These are phyloP conservation scores for Daedaleopsis nitida DNA, from an alignment of 768 basidiomycete genomes.

Conservation along the genomic window DNA sequence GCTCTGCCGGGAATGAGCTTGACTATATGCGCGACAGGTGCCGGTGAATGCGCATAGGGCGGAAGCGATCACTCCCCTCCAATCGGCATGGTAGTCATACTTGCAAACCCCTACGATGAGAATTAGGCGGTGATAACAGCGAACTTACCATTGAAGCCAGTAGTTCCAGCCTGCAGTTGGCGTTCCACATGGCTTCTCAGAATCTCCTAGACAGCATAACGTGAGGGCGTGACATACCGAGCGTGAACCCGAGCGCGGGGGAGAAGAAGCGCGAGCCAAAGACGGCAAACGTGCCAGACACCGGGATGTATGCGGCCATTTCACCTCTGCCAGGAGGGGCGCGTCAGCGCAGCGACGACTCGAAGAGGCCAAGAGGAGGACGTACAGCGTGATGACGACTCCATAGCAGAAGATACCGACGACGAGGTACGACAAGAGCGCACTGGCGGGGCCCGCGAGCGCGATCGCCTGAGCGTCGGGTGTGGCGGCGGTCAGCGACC, in stretches of 20 bases:
- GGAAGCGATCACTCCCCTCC: too few species aligned
- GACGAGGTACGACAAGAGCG: conserved; percentile 60
- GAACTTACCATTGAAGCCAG: conserved; percentile 49
- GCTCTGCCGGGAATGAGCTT: too few species aligned
- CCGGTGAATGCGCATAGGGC: too few species aligned
- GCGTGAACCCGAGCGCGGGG: conserved; percentile 59
- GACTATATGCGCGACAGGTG: too few species aligned
- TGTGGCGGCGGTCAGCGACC: neutral
- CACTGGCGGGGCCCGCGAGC: conserved; percentile 60
- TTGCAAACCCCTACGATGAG: too few species aligned
- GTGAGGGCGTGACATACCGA: conserved; percentile 36
- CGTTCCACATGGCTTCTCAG: neutral
- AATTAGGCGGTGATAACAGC: neutral
- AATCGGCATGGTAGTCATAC: too few species aligned
- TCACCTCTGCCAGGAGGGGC: conserved; percentile 45
- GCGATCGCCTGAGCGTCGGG: conserved; percentile 44
- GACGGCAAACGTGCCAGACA: conserved; percentile 60
- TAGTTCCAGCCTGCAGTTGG: conserved; percentile 64
- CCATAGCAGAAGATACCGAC: conserved; percentile 62
- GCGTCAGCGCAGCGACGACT: neutral
- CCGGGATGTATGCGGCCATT: conserved; percentile 66
- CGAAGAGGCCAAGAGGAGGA: conserved; percentile 7
- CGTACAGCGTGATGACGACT: conserved; percentile 59
- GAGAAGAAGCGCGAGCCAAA: conserved; percentile 63
- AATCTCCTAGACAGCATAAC: neutral